phyloP scores from a whole-genome alignment of 768 basidiomycete species.

The Leccinellum rugosiceps region DNA sequence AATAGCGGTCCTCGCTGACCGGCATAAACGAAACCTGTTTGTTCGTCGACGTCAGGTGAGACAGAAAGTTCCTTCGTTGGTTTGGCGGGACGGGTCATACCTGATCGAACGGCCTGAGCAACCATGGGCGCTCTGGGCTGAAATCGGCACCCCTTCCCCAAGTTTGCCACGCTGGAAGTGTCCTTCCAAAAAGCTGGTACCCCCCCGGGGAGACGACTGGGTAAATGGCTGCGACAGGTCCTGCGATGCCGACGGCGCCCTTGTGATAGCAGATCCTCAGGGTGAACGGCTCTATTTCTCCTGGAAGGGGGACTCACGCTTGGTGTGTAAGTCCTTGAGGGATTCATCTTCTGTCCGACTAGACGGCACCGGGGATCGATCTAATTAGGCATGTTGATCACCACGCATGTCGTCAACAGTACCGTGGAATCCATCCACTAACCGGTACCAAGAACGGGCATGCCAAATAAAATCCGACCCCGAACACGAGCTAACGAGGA shows the following conservation, averaged over 20 bases:
- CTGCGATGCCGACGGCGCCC: conserved; percentile 72
- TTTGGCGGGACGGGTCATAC: conserved; percentile 21
- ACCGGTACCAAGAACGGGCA: conserved; percentile 59
- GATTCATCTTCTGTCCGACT: conserved; percentile 73
- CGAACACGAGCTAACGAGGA: conserved; percentile 52
- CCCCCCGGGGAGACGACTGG: conserved; percentile 64
- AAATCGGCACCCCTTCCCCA: conserved; percentile 55
- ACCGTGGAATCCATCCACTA: conserved; percentile 29
- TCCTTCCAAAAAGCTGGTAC: conserved; percentile 61
- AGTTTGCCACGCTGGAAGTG: conserved; percentile 63
- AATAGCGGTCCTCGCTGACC: conserved; percentile 46
- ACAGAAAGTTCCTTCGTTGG: neutral
- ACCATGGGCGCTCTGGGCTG: conserved; percentile 49
- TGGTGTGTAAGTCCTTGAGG: conserved; percentile 64
- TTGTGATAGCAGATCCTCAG: conserved; percentile 18
- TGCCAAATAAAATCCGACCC: conserved; percentile 61
- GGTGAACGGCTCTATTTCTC: neutral
- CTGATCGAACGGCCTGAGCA: conserved; percentile 62
- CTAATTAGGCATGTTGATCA: conserved; percentile 24
- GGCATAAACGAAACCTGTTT: conserved; percentile 50
- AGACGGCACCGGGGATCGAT: conserved; percentile 57
- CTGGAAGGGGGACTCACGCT: conserved; percentile 35
- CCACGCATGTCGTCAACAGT: neutral
- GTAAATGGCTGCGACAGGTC: conserved; percentile 63
- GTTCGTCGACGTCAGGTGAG: neutral